Evolutionary conservation across 1,284 basidiomycete species (phyloP).

Genomic region (Cutaneotrichosporon cutaneum): DNA sequence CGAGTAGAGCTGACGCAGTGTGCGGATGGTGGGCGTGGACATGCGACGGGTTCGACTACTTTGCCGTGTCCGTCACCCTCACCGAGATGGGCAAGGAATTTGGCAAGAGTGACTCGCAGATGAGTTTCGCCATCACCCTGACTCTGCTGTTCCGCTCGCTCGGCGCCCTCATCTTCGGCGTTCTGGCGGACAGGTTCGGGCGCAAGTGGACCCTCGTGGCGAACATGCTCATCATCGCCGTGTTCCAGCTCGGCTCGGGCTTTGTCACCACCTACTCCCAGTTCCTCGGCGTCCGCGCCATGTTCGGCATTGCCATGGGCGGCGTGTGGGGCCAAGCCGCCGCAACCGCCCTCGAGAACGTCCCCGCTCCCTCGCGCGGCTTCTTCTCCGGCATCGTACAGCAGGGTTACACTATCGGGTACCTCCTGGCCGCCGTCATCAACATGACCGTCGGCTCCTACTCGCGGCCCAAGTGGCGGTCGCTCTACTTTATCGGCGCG

Average conservation of each 20-base stretch:
- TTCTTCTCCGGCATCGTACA: conserved; percentile 80
- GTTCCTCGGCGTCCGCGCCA: conserved; percentile 58
- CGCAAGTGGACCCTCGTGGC: conserved; percentile 86
- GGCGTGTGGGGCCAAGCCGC: conserved; percentile 55
- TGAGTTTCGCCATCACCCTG: conserved; percentile 77
- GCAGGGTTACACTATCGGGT: conserved; percentile 67
- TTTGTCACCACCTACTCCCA: conserved; percentile 54
- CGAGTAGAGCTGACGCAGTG: conserved; percentile 50
- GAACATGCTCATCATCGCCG: conserved; percentile 68
- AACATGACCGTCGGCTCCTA: conserved; percentile 61
- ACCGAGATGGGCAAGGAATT: conserved; percentile 57
- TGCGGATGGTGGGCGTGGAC: neutral
- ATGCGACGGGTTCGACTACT: conserved; percentile 30
- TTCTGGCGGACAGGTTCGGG: conserved; percentile 79
- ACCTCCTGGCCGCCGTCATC: conserved; percentile 63
- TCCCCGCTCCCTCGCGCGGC: conserved; percentile 82
- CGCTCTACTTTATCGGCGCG: conserved; percentile 58
- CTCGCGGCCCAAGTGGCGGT: conserved; percentile 54
- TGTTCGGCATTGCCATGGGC: conserved; percentile 85
- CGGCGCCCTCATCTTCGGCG: conserved; percentile 78
- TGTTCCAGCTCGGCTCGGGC: conserved; percentile 72
- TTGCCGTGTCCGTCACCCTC: conserved; percentile 47
- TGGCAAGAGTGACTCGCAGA: conserved; percentile 30
- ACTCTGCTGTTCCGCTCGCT: conserved; percentile 86
- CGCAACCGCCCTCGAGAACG: conserved; percentile 70